phyloP scores from a whole-genome alignment of 2,329 filamentous ascomycete genomes.

The Elsinoe necatrix region DNA sequence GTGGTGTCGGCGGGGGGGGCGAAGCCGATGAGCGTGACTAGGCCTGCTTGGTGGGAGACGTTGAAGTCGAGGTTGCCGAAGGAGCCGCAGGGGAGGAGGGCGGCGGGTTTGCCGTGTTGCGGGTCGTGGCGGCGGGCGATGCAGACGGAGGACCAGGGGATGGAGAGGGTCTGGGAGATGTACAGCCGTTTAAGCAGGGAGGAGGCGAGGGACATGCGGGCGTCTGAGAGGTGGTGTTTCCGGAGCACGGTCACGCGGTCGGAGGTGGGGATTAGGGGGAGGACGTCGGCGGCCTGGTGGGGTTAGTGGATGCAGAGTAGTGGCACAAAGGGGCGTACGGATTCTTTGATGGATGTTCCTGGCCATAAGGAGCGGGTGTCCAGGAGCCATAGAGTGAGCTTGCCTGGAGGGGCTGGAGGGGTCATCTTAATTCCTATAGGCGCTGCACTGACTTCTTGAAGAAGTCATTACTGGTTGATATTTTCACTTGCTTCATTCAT shows the following conservation, averaged over 20 bases:
- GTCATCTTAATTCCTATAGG: not conserved
- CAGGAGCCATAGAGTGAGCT: conserved; percentile 41
- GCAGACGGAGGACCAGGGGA: conserved; percentile 53
- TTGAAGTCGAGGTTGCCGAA: conserved; percentile 57
- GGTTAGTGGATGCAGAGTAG: not conserved
- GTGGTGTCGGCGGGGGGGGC: conserved; percentile 20
- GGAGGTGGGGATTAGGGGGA: conserved; percentile 36
- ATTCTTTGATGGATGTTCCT: conserved; percentile 36
- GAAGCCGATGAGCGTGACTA: conserved; percentile 59
- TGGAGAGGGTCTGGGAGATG: conserved; percentile 49
- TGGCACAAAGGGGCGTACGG: conserved; percentile 23
- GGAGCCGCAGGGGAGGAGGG: conserved; percentile 36
- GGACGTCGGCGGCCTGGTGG: conserved; percentile 34
- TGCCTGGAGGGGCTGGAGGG: not conserved
- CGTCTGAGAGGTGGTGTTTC: conserved; percentile 48
- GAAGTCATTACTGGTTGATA: no score
- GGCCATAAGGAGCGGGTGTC: conserved; percentile 42
- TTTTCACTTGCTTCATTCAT: no score
- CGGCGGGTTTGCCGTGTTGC: conserved; percentile 44
- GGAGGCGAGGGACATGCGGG: conserved; percentile 65
- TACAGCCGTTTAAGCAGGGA: conserved; percentile 65
- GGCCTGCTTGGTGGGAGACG: conserved; percentile 67
- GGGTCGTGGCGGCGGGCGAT: conserved; percentile 48
- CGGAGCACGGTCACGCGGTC: conserved; percentile 51
- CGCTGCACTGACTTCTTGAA: no score